Evolutionary conservation across 2,329 filamentous ascomycete species (phyloP), one percentile per base, ranked within the genome.

Genomic region (Trichoderma koningiopsis): DNA sequence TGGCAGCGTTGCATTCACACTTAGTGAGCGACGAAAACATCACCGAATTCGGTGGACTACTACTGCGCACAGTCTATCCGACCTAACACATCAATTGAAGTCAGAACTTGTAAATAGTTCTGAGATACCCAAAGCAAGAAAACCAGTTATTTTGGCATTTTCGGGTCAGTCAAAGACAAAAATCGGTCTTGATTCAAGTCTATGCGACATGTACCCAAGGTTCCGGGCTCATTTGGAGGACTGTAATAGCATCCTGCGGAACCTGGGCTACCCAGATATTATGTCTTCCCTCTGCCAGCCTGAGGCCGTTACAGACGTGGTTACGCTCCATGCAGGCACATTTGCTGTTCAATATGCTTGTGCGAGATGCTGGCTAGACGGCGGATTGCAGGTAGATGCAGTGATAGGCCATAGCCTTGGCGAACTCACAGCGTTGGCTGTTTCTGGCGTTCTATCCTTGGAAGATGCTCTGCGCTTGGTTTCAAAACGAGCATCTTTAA

Each of bases 101-200:
- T 6, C 63, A 58, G 47, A 6, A 5, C 19, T 40, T 10, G 33
- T 53, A 2, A 47, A 31, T 6, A 52, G 62, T 43, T 53, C 68
- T 4, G 60, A 72, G 31, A n/a, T 55, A 22, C 27, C 67, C 19
- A 72, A 68, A 29, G 47, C 69, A 35, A 27, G 40, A 72, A 61
- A 73, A 66, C 68, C 71, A 29, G 70, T 81, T 1, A 72, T 83
- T 1, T 67, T 83, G 0, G 75, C 73, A 24, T 81, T 83, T 56
- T 80, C 79, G 4, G 81, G 81, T 2, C 82, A 83, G 63, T 76
- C 73, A 47, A 64, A 65, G 24, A 70, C 49, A 2, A 73, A 40
- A 33, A 71, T 73, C 22, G 70, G 68, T n/a, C 43, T 73, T n/a
- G 68, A 70, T 31, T 29, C 55, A 0, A 67, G 31, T 2, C 56